A percentile compares a stretch with the other conserved stretches of the same genome.
These are phyloP conservation scores for Groenewaldozyma tartarivorans DNA, from an alignment of 805 yeast genomes.

Conservation along the genomic window DNA sequence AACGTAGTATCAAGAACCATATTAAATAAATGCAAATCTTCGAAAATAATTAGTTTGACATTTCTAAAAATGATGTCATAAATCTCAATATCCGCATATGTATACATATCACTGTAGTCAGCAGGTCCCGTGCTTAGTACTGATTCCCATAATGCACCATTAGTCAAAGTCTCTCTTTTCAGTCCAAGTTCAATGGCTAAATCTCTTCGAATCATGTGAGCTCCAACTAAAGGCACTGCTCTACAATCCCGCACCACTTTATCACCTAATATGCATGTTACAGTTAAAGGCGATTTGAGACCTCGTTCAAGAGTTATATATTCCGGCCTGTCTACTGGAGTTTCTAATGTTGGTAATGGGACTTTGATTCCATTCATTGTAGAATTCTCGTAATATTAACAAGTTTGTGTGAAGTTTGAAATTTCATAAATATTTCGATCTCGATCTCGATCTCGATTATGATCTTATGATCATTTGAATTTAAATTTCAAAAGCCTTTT, in stretches of 20 bases:
- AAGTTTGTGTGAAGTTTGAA: too few relatives aligned
- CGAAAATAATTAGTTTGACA: background rate
- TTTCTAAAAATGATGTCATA: background rate
- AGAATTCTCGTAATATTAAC: too few relatives aligned
- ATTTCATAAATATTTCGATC: too few relatives aligned
- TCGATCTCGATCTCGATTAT: too few relatives aligned
- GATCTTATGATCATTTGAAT: too few relatives aligned
- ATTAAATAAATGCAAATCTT: background rate
- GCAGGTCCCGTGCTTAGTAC: background rate
- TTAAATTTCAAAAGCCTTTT: too few relatives aligned
- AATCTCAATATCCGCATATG: background rate
- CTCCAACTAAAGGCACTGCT: background rate
- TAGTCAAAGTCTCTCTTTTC: background rate
- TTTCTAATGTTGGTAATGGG: too few relatives aligned
- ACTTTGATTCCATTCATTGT: too few relatives aligned
- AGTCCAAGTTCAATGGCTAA: background rate
- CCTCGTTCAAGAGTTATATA: background rate
- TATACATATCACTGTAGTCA: too few relatives aligned
- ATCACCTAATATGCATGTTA: background rate
- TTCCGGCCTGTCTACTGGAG: background rate
- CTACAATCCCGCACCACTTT: conserved; percentile 2
- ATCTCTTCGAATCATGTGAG: background rate
- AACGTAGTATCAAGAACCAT: background rate
- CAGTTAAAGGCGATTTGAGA: background rate
- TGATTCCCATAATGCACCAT: background rate